Percentiles rank a stretch among this genome's conserved stretches.
These are phyloP conservation scores for Eurotiales sp. DNA, from an alignment of 2,329 filamentous ascomycete species.

Conservation along the genomic window DNA sequence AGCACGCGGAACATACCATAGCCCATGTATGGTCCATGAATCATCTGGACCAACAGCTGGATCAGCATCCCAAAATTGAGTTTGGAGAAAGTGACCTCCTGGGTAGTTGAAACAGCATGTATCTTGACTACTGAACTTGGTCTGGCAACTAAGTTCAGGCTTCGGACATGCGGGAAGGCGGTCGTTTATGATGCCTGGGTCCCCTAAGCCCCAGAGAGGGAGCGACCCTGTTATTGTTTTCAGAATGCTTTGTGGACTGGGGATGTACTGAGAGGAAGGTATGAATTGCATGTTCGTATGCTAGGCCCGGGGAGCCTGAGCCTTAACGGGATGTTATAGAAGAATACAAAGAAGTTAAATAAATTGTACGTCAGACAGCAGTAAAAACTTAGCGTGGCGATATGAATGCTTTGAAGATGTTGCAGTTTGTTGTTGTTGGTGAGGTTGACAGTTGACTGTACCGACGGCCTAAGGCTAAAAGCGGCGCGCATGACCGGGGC, in stretches of 20 bases:
- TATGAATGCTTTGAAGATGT: too few species aligned
- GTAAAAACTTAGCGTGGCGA: too few species aligned
- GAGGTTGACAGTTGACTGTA: too few species aligned
- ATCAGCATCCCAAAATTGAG: slow-evolving; percentile 72
- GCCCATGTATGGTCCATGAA: slow-evolving; percentile 71
- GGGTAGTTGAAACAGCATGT: slow-evolving; percentile 73
- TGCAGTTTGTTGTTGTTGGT: too few species aligned
- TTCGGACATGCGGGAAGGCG: slow-evolving; percentile 28
- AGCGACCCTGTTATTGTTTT: slow-evolving; percentile 30
- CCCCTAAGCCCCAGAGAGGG: slow-evolving; percentile 23
- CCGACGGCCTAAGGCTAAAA: too few species aligned
- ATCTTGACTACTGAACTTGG: slow-evolving; percentile 57
- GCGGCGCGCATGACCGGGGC: too few species aligned
- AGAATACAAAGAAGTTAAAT: not conserved
- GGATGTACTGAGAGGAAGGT: slow-evolving; percentile 18
- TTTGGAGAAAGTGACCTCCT: slow-evolving; percentile 66
- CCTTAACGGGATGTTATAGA: too few species aligned
- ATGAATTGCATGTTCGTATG: slow-evolving; percentile 7
- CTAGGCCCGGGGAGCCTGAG: too few species aligned
- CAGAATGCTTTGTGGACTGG: slow-evolving; percentile 34
- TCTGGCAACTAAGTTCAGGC: slow-evolving; percentile 58
- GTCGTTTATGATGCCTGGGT: slow-evolving; percentile 6
- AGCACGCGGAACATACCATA: slow-evolving; percentile 47
- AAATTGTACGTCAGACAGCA: not conserved
- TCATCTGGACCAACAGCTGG: slow-evolving; percentile 63